Evolutionary conservation across 2,329 filamentous ascomycete species (phyloP).

Genomic region (Chalaropsis thielavioides): DNA sequence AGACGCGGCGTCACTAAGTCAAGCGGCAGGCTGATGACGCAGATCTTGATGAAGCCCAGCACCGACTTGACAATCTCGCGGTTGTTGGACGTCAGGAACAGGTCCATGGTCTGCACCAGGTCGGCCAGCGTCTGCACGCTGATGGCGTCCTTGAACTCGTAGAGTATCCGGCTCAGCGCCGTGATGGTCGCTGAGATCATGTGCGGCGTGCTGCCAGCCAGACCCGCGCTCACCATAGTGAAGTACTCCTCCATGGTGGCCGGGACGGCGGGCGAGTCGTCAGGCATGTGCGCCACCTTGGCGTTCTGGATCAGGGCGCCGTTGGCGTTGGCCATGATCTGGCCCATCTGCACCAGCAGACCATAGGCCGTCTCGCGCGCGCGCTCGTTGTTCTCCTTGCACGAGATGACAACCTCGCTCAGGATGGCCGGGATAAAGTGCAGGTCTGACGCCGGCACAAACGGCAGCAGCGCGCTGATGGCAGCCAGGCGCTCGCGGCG

Average conservation of each 20-base stretch:
- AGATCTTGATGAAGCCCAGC: slow-evolving; percentile 92
- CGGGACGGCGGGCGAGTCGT: slow-evolving; percentile 58
- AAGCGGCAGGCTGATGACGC: slow-evolving; percentile 69
- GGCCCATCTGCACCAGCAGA: slow-evolving; percentile 73
- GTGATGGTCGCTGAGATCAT: slow-evolving; percentile 98
- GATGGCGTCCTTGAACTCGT: slow-evolving; percentile 67
- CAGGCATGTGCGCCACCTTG: slow-evolving; percentile 75
- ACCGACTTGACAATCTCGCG: slow-evolving; percentile 92
- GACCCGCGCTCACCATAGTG: slow-evolving; percentile 93
- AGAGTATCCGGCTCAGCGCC: slow-evolving; percentile 81
- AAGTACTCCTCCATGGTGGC: slow-evolving; percentile 90
- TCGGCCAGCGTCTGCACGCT: slow-evolving; percentile 59
- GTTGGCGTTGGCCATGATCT: slow-evolving; percentile 53
- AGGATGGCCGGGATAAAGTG: slow-evolving; percentile 88
- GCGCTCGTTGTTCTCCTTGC: slow-evolving; percentile 95
- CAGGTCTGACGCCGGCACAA: slow-evolving; percentile 60
- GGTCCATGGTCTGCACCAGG: slow-evolving; percentile 83
- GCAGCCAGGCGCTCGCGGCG: slow-evolving; percentile 75
- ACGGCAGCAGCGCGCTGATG: slow-evolving; percentile 64
- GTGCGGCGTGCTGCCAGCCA: slow-evolving; percentile 83
- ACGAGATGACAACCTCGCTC: slow-evolving; percentile 87
- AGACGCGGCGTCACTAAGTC: slow-evolving; percentile 68
- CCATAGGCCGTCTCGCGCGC: slow-evolving; percentile 82
- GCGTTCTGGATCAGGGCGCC: slow-evolving; percentile 68
- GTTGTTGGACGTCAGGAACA: slow-evolving; percentile 93